Percentiles rank a stretch among this genome's conserved stretches.
phyloP scores from a whole-genome alignment of 2,329 filamentous ascomycete species.

The Alternaria consortialis region DNA sequence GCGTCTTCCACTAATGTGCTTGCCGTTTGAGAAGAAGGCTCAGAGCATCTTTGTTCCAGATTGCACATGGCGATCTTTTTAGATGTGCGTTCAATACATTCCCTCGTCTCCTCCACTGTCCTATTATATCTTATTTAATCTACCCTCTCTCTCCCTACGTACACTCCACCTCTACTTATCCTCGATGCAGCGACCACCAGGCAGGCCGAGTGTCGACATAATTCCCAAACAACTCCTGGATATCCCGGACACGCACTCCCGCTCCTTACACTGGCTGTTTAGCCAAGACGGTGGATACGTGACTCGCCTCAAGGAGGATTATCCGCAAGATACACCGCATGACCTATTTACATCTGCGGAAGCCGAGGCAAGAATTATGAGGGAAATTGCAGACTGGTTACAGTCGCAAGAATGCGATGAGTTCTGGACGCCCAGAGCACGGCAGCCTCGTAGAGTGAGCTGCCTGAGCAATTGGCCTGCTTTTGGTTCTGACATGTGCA shows the following conservation, averaged over 20 bases:
- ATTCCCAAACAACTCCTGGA: slow-evolving; percentile 16
- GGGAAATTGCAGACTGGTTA: slow-evolving; percentile 32
- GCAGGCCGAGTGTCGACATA: slow-evolving; percentile 20
- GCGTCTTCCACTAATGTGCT: not conserved
- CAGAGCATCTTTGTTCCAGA: not conserved
- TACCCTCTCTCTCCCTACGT: not conserved
- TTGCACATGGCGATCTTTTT: not conserved
- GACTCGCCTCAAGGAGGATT: slow-evolving; percentile 6
- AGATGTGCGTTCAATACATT: not conserved
- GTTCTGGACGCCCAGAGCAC: slow-evolving; percentile 20
- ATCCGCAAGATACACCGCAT: not conserved
- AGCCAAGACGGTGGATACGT: slow-evolving; percentile 9
- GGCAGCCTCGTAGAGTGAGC: slow-evolving; percentile 16
- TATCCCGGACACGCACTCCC: not conserved
- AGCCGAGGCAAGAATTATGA: slow-evolving; percentile 23
- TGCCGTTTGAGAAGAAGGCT: not conserved
- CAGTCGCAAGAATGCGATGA: slow-evolving; percentile 24
- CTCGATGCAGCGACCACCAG: slow-evolving; percentile 3
- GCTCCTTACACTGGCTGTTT: slow-evolving; percentile 17
- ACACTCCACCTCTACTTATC: not conserved
- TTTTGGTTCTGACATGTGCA: slow-evolving; percentile 10
- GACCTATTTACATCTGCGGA: slow-evolving; percentile 6
- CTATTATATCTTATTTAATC: not conserved
- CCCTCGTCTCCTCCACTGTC: not conserved
- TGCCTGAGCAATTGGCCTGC: not conserved